Evolutionary conservation across 2,329 filamentous ascomycete species (phyloP).

Genomic region (Acarospora socialis): DNA sequence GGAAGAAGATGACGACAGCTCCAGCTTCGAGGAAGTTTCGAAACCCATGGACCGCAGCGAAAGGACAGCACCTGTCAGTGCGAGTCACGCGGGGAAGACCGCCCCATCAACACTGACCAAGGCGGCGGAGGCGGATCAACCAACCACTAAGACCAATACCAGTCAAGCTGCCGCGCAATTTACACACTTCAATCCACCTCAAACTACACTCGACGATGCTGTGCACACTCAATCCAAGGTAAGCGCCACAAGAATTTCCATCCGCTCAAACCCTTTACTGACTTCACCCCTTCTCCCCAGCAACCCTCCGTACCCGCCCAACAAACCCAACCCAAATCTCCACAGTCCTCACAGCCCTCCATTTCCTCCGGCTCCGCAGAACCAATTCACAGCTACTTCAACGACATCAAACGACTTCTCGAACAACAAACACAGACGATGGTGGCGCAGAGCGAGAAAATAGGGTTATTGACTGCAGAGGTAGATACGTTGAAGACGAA

Average conservation of each 20-base stretch:
- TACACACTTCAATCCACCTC: too few relatives aligned
- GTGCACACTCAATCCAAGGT: too few relatives aligned
- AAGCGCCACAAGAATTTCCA: too few relatives aligned
- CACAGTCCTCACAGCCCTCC: conserved; percentile 2
- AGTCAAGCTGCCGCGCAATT: too few relatives aligned
- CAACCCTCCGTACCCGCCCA: too few relatives aligned
- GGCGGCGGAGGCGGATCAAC: neutral
- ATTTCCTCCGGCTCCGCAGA: conserved; percentile 27
- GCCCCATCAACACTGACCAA: neutral
- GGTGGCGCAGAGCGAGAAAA: conserved; percentile 61
- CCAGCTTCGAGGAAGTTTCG: conserved; percentile 74
- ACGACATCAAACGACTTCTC: conserved; percentile 64
- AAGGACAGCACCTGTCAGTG: neutral
- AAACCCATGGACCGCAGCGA: conserved; percentile 61
- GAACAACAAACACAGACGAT: conserved; percentile 67
- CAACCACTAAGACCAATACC: too few relatives aligned
- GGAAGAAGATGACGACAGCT: conserved; percentile 48
- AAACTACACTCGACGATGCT: too few relatives aligned
- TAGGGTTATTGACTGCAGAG: conserved; percentile 53
- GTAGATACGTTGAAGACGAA: conserved; percentile 71
- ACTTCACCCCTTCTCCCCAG: too few relatives aligned
- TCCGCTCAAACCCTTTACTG: too few relatives aligned
- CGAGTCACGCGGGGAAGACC: neutral
- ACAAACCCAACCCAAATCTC: conserved; percentile 5
- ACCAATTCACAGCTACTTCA: conserved; percentile 50